A percentile compares a stretch with the other conserved stretches of the same genome.
Evolutionary conservation across 805 yeast genomes (phyloP).

Genomic region (Lipomyces kockii): DNA sequence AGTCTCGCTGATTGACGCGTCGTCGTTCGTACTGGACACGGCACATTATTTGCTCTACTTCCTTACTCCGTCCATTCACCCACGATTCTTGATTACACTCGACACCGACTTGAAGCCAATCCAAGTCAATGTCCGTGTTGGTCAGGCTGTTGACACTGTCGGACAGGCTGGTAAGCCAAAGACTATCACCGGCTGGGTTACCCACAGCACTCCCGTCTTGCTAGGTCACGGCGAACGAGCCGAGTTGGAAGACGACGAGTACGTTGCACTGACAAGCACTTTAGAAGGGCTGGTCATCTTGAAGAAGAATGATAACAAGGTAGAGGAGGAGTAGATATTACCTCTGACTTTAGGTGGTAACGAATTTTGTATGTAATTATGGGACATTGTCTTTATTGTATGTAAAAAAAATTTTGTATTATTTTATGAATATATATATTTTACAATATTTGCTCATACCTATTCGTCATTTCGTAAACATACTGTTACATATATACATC

Average conservation of each 20-base stretch:
- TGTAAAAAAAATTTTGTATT: not conserved
- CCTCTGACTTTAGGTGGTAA: not conserved
- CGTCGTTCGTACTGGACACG: constrained; percentile 70
- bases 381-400: not conserved
- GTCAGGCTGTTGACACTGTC: constrained; percentile 97
- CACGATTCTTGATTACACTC: constrained; percentile 89
- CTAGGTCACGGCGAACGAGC: constrained; percentile 95
- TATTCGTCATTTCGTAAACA: not conserved
- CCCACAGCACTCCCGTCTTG: constrained; percentile 96
- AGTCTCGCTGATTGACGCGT: constrained; percentile 84
- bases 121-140: constrained; percentile 96
- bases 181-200: constrained; percentile 99
- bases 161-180: constrained; percentile 99
- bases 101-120: constrained; percentile 89
- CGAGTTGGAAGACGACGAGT: constrained; percentile 93
- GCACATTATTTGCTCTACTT: constrained; percentile 81
- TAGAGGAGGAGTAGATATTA: constrained; percentile 21
- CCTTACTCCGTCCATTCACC: constrained; percentile 85
- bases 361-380: not conserved
- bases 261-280: constrained; percentile 75
- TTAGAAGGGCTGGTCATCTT: constrained; percentile 93
- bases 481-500: not conserved
- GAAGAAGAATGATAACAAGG: constrained; percentile 62
- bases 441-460: not conserved
- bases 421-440: not conserved